Base-by-base conservation (phyloP, 139 green algal species). In the Tetradesmus lagerheimii region DNA sequence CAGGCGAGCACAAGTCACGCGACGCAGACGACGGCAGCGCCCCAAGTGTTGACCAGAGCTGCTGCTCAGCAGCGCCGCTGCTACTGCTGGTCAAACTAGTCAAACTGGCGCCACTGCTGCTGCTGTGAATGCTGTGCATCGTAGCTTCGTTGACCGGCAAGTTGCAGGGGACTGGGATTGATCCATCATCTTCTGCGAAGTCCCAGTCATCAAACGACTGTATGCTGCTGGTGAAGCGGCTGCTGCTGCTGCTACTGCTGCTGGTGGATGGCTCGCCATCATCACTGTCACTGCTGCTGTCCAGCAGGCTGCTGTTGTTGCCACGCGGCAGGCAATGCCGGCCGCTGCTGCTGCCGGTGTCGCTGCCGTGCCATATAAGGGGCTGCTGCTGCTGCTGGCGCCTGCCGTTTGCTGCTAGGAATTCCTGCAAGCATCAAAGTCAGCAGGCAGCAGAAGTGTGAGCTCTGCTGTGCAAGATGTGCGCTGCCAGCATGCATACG, bases 191-290 rank as follows among this genome's bases (percentile, higher is more conserved):
- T 8, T 64, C 83, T 47, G 31, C 64, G 66, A 35, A 62, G 82
- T 88, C 83, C 83, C 83, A 80, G 39, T 88, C 83, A 31, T 88
- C 83, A 88, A 88, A 88, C 1, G 64, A 80, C 64, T 88, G 83
- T 80, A 88, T 88, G 38, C 83, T 88, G 83, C 83, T 88, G 37
- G 37, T 80, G 38, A 80, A 88, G 35, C 64, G 38, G 11, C 50
- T 27, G 37, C 83, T 80, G 64, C 64, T 41, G 83, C 83, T 79
- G 71, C n/a, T 38, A 79, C n/a, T 37, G n/a, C 71, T 87, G 81
- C 81, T 87, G 53, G 34, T 35, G 6, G 31, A 47, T 16, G 31
- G 34, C 15, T 62, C 53, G 29, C 39, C 34, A 1, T 50, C 81
- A 50, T 39, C 34, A 47, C 34, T 23, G 16, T 34, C 16, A 18